These are phyloP conservation scores for Catharanthus roseus DNA, from an alignment of 257 asterid genomes.

Conservation along the genomic window DNA sequence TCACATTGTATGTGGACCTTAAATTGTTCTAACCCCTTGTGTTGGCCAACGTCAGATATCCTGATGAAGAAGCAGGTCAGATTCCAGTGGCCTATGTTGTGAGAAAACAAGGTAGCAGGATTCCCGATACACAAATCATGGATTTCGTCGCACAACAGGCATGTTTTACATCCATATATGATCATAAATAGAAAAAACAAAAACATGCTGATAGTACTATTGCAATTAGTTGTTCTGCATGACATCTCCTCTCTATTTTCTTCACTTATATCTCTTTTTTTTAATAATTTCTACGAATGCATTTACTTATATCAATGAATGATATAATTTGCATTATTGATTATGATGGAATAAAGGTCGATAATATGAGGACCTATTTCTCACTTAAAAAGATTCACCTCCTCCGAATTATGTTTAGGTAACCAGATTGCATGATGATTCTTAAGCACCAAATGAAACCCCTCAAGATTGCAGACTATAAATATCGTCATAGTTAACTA, in stretches of 20 bases:
- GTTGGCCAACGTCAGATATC: slow-evolving; percentile 47
- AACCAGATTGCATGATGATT: too few relatives aligned
- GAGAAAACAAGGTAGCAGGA: slow-evolving; percentile 62
- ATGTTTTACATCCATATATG: slow-evolving; percentile 5
- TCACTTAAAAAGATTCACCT: not conserved
- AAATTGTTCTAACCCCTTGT: not conserved
- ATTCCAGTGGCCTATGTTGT: slow-evolving; percentile 94
- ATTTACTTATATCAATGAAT: not conserved
- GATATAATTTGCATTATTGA: not conserved
- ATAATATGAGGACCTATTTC: not conserved
- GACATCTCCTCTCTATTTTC: not conserved
- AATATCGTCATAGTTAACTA: not conserved
- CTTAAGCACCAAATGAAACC: not conserved
- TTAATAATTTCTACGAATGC: too few relatives aligned
- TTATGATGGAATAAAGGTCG: not conserved
- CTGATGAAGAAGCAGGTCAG: slow-evolving; percentile 93
- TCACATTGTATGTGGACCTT: not conserved
- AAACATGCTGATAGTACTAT: not conserved
- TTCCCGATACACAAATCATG: slow-evolving; percentile 64
- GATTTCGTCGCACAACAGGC: slow-evolving; percentile 66
- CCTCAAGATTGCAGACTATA: not conserved
- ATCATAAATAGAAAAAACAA: too few relatives aligned
- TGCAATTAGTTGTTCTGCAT: not conserved
- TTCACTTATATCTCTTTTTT: not conserved
- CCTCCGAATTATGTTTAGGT: too few relatives aligned